Evolutionary conservation across 202 grass and related monocot genomes (phyloP), one percentile per base, ranked within the genome.

Genomic region (Setaria italica): DNA sequence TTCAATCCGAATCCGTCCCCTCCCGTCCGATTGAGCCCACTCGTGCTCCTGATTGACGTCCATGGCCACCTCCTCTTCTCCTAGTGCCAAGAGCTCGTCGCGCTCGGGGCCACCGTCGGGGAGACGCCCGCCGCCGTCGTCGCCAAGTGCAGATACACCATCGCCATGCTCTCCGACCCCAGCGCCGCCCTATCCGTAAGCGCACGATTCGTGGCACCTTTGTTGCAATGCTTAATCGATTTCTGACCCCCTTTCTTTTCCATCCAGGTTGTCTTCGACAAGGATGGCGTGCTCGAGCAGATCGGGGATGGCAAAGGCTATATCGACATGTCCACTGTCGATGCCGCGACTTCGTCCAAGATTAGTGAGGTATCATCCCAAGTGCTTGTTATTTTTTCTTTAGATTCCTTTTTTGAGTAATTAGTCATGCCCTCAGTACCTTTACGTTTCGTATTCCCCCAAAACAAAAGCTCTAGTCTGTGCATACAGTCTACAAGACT

Each of bases 131-230:
- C 92, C 77, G 62, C 82, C 83, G 90, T 99, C 59, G 78, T 99
- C 70, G 87, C 85, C 35, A 99, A 91, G 90, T 99, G 97, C 90
- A 94, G 84, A 29, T 96, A 92, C 74, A 94, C 97, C 60, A 96
- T 99, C 86, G 97, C 97, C 67, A 99, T 94, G 93, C 92, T 99
- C 60, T 99, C 93, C 80, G 97, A 99, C 86, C 97, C 97, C 62
- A 80, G 63, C 85, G 97, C 97, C 48, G 92, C 90, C 62, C 87
- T 94, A 83, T 96, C 97, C 53, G 97, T 99, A 45, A 82, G 72
- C 85, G 12, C 48, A 71, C 51, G 58, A 25, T 4, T 49, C 34
- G 25, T 30, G 1, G 21, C 30, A 21, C 20, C n/a, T 35, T 14
- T 8, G 3, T 1, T 13, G 73, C 16, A 3, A 46, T 70, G 7